Base-by-base conservation (phyloP, 176 grass and related monocot genomes). In the Triticum urartu region DNA sequence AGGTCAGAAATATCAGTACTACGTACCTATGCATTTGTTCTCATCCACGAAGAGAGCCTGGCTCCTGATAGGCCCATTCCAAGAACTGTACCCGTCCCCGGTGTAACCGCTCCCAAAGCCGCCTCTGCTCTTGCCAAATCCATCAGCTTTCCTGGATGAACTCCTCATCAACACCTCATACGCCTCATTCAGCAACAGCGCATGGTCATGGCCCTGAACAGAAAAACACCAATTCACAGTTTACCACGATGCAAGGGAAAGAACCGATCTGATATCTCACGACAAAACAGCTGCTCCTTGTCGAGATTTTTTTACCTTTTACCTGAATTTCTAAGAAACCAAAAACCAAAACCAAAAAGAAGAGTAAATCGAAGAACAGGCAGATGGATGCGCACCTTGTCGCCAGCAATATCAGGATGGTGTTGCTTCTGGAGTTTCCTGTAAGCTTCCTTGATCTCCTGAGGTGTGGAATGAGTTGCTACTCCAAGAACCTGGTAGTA, bases 371-470 rank as follows among this genome's bases (percentile, higher is more conserved):
- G 12, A 88, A 77, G 85, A 18, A 77, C 3, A 70, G 32, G 52
- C 11, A 77, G 47, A 79, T 63, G 47, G 32, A 43, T 59, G 56
- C 17, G 30, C 40, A 95, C 89, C 91, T 89, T 79, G 43, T 93
- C 69, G 64, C 89, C 91, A 66, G 86, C 81, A 68, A 95, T 91
- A 69, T 95, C 91, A 78, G 89, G 94, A 78, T 93, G 94, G 86
- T 95, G 81, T 45, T 91, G 86, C 81, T 93, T 95, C 87, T 95
- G 89, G 35, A 93, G 86, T 77, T 92, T 95, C 87, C 87, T 89
- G 60, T 95, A 95, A 63, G 94, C 94, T 52, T 91, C 78, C 81
- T 93, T 91, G 68, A 93, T 91, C 81, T 93, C 81, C 66, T 90
- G 81, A 67, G 59, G 54, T 15, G 87, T 93, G 65, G 91, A 93